Percentiles rank a stretch among this genome's conserved stretches.
Evolutionary conservation across 176 grass and related monocot genomes (phyloP).

Genomic region (Oryza longistaminata): DNA sequence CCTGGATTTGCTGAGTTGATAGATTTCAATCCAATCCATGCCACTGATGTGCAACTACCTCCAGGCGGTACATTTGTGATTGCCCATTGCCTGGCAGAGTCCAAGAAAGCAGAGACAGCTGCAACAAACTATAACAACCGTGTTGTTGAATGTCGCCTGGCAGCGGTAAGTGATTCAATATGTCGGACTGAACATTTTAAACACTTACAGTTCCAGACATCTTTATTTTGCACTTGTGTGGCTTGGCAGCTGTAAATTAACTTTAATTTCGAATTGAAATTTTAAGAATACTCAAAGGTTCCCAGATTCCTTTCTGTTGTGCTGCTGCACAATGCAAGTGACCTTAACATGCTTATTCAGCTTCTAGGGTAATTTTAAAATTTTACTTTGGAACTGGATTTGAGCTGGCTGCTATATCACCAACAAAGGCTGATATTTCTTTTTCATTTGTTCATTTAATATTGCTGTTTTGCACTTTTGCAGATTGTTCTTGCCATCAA

Average conservation of each 20-base stretch:
- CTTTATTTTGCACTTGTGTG: conserved; percentile 16
- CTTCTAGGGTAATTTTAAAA: conserved; percentile 9
- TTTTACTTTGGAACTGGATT: not conserved
- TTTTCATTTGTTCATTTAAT: no score
- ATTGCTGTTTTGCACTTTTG: not conserved
- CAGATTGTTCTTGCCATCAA: conserved; percentile 92
- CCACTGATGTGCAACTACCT: conserved; percentile 86
- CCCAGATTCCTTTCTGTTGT: not conserved
- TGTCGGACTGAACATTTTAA: conserved; percentile 6
- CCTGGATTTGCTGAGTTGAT: conserved; percentile 92
- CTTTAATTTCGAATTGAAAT: not conserved
- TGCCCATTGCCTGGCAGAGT: conserved; percentile 91
- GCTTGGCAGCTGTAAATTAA: conserved; percentile 26
- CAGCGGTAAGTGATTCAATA: conserved; percentile 53
- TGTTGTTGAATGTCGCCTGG: conserved; percentile 87
- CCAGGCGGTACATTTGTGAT: conserved; percentile 90
- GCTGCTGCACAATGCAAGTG: not conserved
- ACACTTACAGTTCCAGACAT: not conserved
- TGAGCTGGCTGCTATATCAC: not conserved
- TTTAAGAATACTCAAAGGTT: conserved; percentile 14
- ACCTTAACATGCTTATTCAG: not conserved
- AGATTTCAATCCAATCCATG: conserved; percentile 97
- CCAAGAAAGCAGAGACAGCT: conserved; percentile 95
- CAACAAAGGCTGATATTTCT: not conserved
- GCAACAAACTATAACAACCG: conserved; percentile 97